Evolutionary conservation across 2,329 filamentous ascomycete species (phyloP).

Genomic region (Nemania abortiva): DNA sequence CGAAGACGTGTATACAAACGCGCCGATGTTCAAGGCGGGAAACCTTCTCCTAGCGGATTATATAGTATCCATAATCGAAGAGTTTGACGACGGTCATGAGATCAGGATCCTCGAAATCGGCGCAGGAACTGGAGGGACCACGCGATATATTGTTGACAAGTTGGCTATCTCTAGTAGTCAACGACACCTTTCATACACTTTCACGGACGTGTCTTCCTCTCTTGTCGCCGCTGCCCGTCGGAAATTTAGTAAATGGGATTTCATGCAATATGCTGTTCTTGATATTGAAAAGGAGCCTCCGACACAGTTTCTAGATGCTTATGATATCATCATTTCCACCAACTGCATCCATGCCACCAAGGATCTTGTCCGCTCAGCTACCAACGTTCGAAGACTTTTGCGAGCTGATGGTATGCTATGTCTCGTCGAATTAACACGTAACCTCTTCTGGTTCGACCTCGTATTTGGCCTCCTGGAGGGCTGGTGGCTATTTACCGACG

Average conservation of each 20-base stretch:
- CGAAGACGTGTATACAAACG: too few species aligned
- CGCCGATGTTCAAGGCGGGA: too few species aligned
- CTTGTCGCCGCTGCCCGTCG: conserved; percentile 49
- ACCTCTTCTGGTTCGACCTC: not conserved
- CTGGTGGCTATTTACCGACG: conserved; percentile 4
- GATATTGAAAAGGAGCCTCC: conserved; percentile 49
- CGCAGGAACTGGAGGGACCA: conserved; percentile 54
- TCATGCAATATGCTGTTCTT: conserved; percentile 48
- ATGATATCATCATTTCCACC: conserved; percentile 52
- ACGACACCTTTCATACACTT: conserved; percentile 57
- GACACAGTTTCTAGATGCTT: conserved; percentile 36
- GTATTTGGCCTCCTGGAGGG: conserved; percentile 1
- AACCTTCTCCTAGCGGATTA: too few species aligned
- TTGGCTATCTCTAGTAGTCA: conserved; percentile 40
- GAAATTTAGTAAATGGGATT: conserved; percentile 40
- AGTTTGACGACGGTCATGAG: not conserved
- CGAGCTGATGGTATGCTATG: not conserved
- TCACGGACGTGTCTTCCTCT: conserved; percentile 57
- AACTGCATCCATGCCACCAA: conserved; percentile 56
- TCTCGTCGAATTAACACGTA: not conserved
- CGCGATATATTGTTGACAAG: conserved; percentile 50
- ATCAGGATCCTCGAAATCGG: conserved; percentile 26
- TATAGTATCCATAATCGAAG: too few species aligned
- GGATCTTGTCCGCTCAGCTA: conserved; percentile 41
- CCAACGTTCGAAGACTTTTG: conserved; percentile 48